A percentile compares a stretch with the other conserved stretches of the same genome.
These are phyloP conservation scores for Cubamyces lactineus DNA, from an alignment of 768 basidiomycete species.

Conservation along the genomic window DNA sequence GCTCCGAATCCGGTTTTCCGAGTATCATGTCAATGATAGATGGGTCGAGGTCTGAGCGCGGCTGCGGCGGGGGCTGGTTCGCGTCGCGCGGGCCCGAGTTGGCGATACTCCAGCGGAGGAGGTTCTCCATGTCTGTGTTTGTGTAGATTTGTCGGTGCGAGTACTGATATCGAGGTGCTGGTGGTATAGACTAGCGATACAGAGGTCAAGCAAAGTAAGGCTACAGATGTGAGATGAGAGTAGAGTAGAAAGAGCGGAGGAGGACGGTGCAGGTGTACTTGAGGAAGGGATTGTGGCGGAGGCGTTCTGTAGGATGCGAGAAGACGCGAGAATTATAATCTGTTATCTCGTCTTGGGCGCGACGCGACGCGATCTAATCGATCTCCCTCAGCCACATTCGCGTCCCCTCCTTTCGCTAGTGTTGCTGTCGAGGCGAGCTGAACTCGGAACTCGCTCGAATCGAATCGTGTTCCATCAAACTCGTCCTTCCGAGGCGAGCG, in stretches of 20 bases:
- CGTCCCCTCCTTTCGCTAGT: too few species aligned
- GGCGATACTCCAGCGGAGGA: constrained; percentile 83
- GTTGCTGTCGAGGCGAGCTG: too few species aligned
- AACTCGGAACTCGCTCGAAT: too few species aligned
- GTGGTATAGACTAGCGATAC: constrained; percentile 11
- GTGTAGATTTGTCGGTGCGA: neutral
- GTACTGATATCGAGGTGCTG: neutral
- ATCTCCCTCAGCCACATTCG: constrained; percentile 21
- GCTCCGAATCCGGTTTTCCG: constrained; percentile 78
- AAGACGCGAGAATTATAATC: constrained; percentile 16
- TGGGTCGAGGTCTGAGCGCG: constrained; percentile 66
- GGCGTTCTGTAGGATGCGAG: constrained; percentile 1
- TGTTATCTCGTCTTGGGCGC: constrained; percentile 8
- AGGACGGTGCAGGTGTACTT: neutral
- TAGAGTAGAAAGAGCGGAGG: neutral
- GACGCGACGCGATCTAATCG: constrained; percentile 17
- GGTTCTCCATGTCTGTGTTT: constrained; percentile 62
- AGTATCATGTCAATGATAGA: constrained; percentile 85
- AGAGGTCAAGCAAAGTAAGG: neutral
- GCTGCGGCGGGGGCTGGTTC: constrained; percentile 39
- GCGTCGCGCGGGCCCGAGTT: constrained; percentile 51
- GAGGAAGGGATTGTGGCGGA: neutral
- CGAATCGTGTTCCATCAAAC: too few species aligned
- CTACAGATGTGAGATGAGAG: constrained; percentile 14
- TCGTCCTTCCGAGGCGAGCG: too few species aligned